These are phyloP conservation scores for Oidium heveae DNA, from an alignment of 2,329 filamentous ascomycete species.

Conservation along the genomic window DNA sequence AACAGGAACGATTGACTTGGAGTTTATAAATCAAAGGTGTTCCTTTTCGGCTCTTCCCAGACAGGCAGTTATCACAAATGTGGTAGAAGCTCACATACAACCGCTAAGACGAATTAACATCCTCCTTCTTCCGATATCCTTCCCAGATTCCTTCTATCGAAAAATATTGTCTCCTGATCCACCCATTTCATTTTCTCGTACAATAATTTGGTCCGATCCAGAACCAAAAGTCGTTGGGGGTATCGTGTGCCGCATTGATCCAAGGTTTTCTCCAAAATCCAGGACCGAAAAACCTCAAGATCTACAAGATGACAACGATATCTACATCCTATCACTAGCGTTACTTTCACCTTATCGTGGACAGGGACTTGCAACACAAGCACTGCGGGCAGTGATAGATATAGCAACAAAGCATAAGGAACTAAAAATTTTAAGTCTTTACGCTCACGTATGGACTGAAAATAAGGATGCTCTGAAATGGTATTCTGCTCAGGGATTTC, in stretches of 20 bases:
- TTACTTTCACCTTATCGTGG: conserved; percentile 36
- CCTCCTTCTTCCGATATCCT: conserved; percentile 36
- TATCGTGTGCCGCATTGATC: conserved; percentile 30
- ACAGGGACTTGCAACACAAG: conserved; percentile 30
- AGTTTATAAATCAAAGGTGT: too few relatives aligned
- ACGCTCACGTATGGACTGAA: conserved; percentile 43
- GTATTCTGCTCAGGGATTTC: conserved; percentile 34
- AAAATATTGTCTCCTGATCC: conserved; percentile 23
- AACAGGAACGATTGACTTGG: conserved; percentile 16
- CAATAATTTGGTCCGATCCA: conserved; percentile 28
- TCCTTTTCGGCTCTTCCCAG: conserved; percentile 9
- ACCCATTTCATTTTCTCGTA: conserved; percentile 28
- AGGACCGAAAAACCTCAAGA: conserved; percentile 4
- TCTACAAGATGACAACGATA: conserved; percentile 16
- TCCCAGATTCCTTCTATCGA: conserved; percentile 38
- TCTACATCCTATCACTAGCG: conserved; percentile 40
- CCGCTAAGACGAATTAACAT: conserved; percentile 38
- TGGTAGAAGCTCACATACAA: conserved; percentile 26
- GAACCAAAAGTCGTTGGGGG: conserved; percentile 30
- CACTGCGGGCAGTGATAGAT: conserved; percentile 19
- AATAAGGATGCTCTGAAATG: conserved; percentile 36
- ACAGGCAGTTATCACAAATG: conserved; percentile 26
- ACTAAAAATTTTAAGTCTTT: conserved; percentile 19
- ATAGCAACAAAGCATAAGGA: conserved; percentile 13
- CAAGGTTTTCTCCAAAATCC: conserved; percentile 17